These are phyloP conservation scores for Neolentinus lepideus DNA, from an alignment of 1,284 basidiomycete genomes.

Conservation along the genomic window DNA sequence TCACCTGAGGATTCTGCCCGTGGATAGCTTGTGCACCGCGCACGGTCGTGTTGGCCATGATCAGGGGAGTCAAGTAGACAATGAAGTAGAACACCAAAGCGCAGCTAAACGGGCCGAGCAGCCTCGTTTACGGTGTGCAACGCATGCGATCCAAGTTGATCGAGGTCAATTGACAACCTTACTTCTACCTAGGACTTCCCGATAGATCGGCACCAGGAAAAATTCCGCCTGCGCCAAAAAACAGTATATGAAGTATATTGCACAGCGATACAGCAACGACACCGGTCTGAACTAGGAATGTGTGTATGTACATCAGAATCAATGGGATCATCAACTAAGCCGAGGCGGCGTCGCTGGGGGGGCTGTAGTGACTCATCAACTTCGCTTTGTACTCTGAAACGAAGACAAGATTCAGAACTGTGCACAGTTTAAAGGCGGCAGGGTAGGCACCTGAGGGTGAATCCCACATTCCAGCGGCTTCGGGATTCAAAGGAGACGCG, in stretches of 20 bases:
- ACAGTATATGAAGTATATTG: not conserved
- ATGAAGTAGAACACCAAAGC: no score
- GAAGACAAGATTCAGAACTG: not conserved
- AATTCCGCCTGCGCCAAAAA: no score
- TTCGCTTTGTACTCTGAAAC: conserved; percentile 60
- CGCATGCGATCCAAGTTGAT: no score
- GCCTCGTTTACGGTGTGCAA: conserved; percentile 3
- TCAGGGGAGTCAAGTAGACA: not conserved
- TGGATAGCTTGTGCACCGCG: conserved; percentile 81
- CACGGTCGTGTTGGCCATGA: conserved; percentile 89
- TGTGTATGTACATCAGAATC: conserved; percentile 4
- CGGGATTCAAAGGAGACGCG: conserved; percentile 77
- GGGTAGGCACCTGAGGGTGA: conserved; percentile 49
- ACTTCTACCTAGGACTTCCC: no score
- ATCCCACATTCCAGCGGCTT: conserved; percentile 75
- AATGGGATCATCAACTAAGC: conserved; percentile 21
- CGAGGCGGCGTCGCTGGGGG: conserved; percentile 38
- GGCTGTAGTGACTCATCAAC: conserved; percentile 68
- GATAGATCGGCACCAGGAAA: no score
- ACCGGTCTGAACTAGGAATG: not conserved
- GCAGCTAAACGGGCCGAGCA: no score
- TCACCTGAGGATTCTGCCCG: conserved; percentile 89
- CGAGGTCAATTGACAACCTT: no score
- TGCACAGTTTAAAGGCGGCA: not conserved
- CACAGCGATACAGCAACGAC: not conserved